Evolutionary conservation across 1,284 basidiomycete genomes (phyloP), one percentile per base, ranked within the genome.

Genomic region (Pyrrhoderma lamaoense): DNA sequence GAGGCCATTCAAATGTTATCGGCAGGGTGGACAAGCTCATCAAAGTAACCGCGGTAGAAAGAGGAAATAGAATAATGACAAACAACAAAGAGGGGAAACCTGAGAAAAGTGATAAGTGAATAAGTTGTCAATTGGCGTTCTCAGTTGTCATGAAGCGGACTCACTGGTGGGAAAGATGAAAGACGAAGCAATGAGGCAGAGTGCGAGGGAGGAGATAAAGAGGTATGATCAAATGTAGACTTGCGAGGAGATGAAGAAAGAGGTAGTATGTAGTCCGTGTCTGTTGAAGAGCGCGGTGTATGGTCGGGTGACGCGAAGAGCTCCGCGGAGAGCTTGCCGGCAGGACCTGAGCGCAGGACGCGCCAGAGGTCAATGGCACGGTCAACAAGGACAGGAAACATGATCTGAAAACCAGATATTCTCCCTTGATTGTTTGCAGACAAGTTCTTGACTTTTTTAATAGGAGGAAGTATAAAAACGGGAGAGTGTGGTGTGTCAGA

Each of bases 1-100:
- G 76, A 8, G 88, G 87, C 82, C 87, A 87, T 18, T 80, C 68
- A 56, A 82, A 72, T 45, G 85, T 79, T 57, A 89, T 82, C 42
- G 87, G 87, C 1, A 90, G 74, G 0, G 79, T 74, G 38, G 70
- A 72, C 47, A 81, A 68, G 31, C 68, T 68, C 52, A 73, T 59
- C 45, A 79, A 64, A n/a, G 80, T 72, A 8, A 79, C 50, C 9
- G 65, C 67, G 14, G 78, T 75, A 8, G 79, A 84, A 11, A 86
- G 62, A 47, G 85, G 84, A 54, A 89, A 80, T 37, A 84, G 69
- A 23, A 77, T 66, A 52, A 87, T 68, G 53, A 89, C 85, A 51
- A 85, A 65, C 36, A 88, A 62, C 43, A 88, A 76, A 35, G 84
- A 77, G 7, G 72, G 54, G 43, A 45, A 35, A 53, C 53, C 64